Percentiles rank a stretch among this genome's conserved stretches.
phyloP scores from a whole-genome alignment of 2,329 filamentous ascomycete genomes.

The Colletotrichum euphorbiae region DNA sequence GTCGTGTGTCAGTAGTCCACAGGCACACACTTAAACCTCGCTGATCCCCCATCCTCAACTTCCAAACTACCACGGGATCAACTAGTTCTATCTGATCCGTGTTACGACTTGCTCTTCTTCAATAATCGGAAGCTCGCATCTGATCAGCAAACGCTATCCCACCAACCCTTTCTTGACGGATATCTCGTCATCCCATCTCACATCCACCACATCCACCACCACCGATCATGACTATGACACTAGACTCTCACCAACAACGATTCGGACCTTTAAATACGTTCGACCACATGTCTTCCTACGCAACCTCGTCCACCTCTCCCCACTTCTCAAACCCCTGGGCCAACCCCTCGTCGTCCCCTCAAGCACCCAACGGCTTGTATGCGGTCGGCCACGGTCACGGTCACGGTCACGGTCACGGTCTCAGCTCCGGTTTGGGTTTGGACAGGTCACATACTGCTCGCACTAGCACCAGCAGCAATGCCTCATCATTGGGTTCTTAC shows the following conservation, averaged over 20 bases:
- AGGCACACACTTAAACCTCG: slow-evolving; percentile 54
- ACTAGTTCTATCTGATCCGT: slow-evolving; percentile 49
- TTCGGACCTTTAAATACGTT: slow-evolving; percentile 80
- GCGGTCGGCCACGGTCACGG: slow-evolving; percentile 62
- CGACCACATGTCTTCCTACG: slow-evolving; percentile 80
- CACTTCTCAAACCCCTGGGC: slow-evolving; percentile 94
- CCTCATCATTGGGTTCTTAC: slow-evolving; percentile 76
- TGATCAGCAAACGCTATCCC: slow-evolving; percentile 60
- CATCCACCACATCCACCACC: slow-evolving; percentile 14
- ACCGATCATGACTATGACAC: slow-evolving; percentile 89
- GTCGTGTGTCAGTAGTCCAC: slow-evolving; percentile 41
- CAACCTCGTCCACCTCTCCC: slow-evolving; percentile 65
- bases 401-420: slow-evolving; percentile 51
- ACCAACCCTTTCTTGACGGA: slow-evolving; percentile 43
- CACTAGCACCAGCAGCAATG: slow-evolving; percentile 67
- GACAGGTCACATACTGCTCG: slow-evolving; percentile 64
- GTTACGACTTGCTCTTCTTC: slow-evolving; percentile 57
- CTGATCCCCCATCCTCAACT: slow-evolving; percentile 63
- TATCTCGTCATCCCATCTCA: slow-evolving; percentile 36
- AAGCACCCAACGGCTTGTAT: slow-evolving; percentile 69
- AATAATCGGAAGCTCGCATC: slow-evolving; percentile 59
- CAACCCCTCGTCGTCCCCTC: slow-evolving; percentile 64
- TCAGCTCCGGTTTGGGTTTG: slow-evolving; percentile 70
- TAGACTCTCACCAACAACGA: slow-evolving; percentile 82
- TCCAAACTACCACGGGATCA: slow-evolving; percentile 45